These are phyloP conservation scores for Peniophora sp. DNA, from an alignment of 1,284 basidiomycete genomes.

Conservation along the genomic window DNA sequence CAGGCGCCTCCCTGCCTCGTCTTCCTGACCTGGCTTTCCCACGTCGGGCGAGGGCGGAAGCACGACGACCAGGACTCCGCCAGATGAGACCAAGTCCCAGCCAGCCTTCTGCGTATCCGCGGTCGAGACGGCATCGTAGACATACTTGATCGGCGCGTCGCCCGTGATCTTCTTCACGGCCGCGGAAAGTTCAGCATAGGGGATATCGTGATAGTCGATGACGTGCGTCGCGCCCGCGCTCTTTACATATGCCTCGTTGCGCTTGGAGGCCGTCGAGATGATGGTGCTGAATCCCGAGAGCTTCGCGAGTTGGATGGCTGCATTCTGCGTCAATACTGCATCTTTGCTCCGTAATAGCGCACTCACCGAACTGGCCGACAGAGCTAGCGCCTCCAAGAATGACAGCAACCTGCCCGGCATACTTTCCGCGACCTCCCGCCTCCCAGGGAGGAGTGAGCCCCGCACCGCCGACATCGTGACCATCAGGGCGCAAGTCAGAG, in stretches of 20 bases:
- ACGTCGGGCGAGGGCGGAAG: slow-evolving; percentile 10
- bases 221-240: slow-evolving; percentile 41
- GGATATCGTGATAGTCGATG: slow-evolving; percentile 26
- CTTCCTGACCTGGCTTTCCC: slow-evolving; percentile 7
- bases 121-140: slow-evolving; percentile 26
- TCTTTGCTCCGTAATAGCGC: slow-evolving; percentile 3
- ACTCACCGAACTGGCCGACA: slow-evolving; percentile 27
- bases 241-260: slow-evolving; percentile 33
- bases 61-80: slow-evolving; percentile 8
- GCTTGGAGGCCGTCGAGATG: slow-evolving; percentile 36
- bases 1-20: slow-evolving; percentile 15
- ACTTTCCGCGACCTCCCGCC: slow-evolving; percentile 17
- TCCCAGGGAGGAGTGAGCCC: slow-evolving; percentile 17
- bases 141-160: slow-evolving; percentile 10
- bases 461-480: slow-evolving; percentile 1
- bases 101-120: slow-evolving; percentile 14
- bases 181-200: slow-evolving; percentile 10
- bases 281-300: slow-evolving; percentile 41
- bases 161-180: slow-evolving; percentile 10
- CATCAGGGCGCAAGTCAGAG: slow-evolving; percentile 1
- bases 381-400: slow-evolving; percentile 28
- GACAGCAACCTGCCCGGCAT: slow-evolving; percentile 19
- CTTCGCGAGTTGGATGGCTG: slow-evolving; percentile 35
- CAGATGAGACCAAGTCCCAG: slow-evolving; percentile 17
- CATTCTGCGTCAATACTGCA: not conserved